These are phyloP conservation scores for Glebionis coronaria DNA, from an alignment of 129 eudicot species.

Conservation along the genomic window DNA sequence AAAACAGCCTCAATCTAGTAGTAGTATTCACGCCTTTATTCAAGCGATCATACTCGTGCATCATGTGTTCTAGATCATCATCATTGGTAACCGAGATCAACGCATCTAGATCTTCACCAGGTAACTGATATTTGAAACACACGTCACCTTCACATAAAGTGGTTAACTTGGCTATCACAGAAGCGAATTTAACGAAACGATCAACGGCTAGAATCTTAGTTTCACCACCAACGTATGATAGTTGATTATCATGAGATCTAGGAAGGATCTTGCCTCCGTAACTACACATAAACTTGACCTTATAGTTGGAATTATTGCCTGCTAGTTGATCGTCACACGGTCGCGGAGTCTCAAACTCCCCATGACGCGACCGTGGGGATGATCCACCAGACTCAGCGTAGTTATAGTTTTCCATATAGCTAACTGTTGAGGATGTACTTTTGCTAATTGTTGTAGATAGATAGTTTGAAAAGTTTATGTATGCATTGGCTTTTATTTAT, in stretches of 20 bases:
- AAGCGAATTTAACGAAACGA: slow-evolving; percentile 42
- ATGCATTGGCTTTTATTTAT: no score
- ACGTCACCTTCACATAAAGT: slow-evolving; percentile 42
- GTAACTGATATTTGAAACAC: slow-evolving; percentile 70
- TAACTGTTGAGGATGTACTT: not conserved
- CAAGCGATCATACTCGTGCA: slow-evolving; percentile 80
- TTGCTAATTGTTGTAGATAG: no score
- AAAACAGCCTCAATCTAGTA: slow-evolving; percentile 62
- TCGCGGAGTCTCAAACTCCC: slow-evolving; percentile 62
- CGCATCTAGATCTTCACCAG: slow-evolving; percentile 86
- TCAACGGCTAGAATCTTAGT: slow-evolving; percentile 72
- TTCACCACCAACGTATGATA: slow-evolving; percentile 72
- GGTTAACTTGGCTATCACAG: slow-evolving; percentile 40
- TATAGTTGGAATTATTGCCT: slow-evolving; percentile 28
- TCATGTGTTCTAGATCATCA: slow-evolving; percentile 84
- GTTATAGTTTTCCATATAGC: slow-evolving; percentile 61
- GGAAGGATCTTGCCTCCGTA: slow-evolving; percentile 87
- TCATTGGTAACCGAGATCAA: slow-evolving; percentile 80
- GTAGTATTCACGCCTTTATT: slow-evolving; percentile 39
- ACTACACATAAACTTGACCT: slow-evolving; percentile 74
- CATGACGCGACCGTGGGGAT: slow-evolving; percentile 46
- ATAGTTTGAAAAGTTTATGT: no score
- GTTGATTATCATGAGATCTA: slow-evolving; percentile 67
- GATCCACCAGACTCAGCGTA: slow-evolving; percentile 86
- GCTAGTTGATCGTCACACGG: slow-evolving; percentile 57